Evolutionary conservation across 495 filamentous ascomycete species (phyloP).

Genomic region (Penicillium canariense): DNA sequence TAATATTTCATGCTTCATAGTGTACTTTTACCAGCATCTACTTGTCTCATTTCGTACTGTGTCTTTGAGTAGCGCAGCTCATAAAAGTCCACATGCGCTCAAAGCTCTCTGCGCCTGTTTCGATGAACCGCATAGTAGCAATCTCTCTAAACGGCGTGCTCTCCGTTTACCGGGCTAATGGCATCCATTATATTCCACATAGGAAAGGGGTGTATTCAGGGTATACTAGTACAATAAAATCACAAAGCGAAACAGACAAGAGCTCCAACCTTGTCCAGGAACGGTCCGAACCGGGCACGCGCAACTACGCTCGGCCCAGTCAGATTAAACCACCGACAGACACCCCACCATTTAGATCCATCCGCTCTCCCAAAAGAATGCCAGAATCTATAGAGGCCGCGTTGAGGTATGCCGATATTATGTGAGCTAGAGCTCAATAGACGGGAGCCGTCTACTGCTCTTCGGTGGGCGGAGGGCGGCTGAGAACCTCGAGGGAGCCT

Average conservation of each 20-base stretch:
- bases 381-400: neutral
- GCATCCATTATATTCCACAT: neutral
- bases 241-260: constrained; percentile 15
- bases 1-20: neutral
- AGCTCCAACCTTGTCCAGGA: neutral
- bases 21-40: neutral
- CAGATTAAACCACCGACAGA: neutral
- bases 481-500: constrained; percentile 61
- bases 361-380: constrained; percentile 5
- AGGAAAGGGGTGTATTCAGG: constrained; percentile 25
- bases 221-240: constrained; percentile 35
- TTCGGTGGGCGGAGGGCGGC: constrained; percentile 30
- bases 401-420: neutral
- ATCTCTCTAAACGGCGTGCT: too few species aligned
- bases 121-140: too few species aligned
- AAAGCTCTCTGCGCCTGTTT: too few species aligned
- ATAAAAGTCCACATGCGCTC: too few species aligned
- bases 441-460: constrained; percentile 17
- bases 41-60: too few species aligned
- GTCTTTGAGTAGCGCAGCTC: too few species aligned
- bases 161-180: neutral
- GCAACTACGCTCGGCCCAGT: neutral
- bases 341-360: neutral
- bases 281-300: neutral
- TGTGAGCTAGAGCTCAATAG: neutral